phyloP scores from a whole-genome alignment of 2,329 filamentous ascomycete genomes.

The Monilinia aucupariae region DNA sequence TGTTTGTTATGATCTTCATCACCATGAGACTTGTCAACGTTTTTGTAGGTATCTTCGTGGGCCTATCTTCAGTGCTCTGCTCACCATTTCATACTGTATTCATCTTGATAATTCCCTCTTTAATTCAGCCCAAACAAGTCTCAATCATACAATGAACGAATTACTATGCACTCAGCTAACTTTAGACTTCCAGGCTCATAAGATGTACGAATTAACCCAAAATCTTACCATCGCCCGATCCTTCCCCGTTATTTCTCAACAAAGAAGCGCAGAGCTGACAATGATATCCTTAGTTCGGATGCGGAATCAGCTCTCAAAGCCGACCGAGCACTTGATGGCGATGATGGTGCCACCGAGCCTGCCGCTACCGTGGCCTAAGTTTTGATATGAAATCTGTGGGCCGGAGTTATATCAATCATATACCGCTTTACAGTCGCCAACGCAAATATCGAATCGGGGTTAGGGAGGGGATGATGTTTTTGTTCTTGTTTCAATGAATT shows the following conservation, averaged over 20 bases:
- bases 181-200: neutral
- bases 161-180: neutral
- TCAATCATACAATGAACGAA: neutral
- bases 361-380: neutral
- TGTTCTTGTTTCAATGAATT: neutral
- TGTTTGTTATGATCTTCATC: conserved; percentile 6
- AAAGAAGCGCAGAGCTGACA: neutral
- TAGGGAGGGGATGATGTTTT: neutral
- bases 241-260: neutral
- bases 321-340: neutral
- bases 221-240: neutral
- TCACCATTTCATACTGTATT: neutral
- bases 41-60: neutral
- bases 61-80: neutral
- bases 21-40: conserved; percentile 11
- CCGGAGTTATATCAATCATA: no score
- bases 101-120: neutral
- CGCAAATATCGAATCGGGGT: no score
- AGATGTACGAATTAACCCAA: neutral
- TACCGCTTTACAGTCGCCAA: no score
- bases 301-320: neutral
- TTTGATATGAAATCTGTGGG: neutral
- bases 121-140: neutral
- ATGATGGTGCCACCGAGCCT: neutral
- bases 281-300: neutral